A percentile compares a stretch with the other conserved stretches of the same genome.
phyloP scores from a whole-genome alignment of 2,329 filamentous ascomycete species.

The Fonsecaea monophora region DNA sequence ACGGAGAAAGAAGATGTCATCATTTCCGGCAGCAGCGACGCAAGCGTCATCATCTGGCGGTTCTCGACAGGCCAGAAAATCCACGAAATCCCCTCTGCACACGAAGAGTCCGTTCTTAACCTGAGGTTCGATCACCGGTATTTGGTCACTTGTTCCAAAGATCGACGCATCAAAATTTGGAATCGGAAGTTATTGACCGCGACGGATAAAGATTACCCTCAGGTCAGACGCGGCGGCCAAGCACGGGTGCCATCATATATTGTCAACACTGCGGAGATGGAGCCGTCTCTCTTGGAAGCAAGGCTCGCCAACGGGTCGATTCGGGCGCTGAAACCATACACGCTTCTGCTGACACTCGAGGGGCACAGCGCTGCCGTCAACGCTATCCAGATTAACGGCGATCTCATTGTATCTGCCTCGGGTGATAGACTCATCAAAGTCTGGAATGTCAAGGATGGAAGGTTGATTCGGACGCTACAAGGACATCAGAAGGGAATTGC shows the following conservation, averaged over 20 bases:
- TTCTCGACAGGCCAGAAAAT: constrained; percentile 89
- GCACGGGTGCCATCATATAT: constrained; percentile 60
- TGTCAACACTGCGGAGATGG: constrained; percentile 55
- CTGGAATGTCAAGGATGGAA: constrained; percentile 85
- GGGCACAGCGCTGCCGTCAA: constrained; percentile 94
- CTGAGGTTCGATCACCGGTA: constrained; percentile 90
- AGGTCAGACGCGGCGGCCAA: constrained; percentile 40
- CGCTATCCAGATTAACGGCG: constrained; percentile 85
- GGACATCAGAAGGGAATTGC: constrained; percentile 96
- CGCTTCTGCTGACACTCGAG: constrained; percentile 77
- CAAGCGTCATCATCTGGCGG: constrained; percentile 85
- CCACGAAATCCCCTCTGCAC: constrained; percentile 76
- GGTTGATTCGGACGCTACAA: constrained; percentile 76
- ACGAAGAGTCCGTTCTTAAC: constrained; percentile 90
- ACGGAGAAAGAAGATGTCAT: constrained; percentile 86
- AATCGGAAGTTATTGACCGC: constrained; percentile 73
- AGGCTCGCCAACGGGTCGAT: constrained; percentile 51
- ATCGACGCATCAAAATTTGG: constrained; percentile 96
- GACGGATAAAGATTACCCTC: constrained; percentile 54
- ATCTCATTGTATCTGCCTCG: constrained; percentile 91
- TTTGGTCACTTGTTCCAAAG: constrained; percentile 95
- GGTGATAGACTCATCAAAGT: constrained; percentile 93
- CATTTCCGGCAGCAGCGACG: constrained; percentile 94
- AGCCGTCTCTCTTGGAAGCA: constrained; percentile 52
- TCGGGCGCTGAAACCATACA: constrained; percentile 67